Base-by-base conservation (phyloP, 495 filamentous ascomycete species). In the Penicillium coprophilum region DNA sequence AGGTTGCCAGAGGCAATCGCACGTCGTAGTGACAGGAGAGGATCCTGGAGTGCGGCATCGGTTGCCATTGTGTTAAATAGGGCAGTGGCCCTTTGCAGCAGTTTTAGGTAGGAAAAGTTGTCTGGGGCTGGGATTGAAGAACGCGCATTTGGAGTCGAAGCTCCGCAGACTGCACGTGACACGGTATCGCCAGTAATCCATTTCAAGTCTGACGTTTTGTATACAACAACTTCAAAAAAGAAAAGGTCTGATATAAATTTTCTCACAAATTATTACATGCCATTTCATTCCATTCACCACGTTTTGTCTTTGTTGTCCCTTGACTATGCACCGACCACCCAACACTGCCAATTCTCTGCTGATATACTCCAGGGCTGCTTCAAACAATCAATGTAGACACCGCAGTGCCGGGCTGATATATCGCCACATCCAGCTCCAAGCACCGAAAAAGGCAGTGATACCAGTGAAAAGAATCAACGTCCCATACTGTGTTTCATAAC, bases 11-110 rank as follows among this genome's bases (percentile, higher is more conserved):
- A 76, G 28, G 86, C 83, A 69, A 96, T 92, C 50, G 89, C 84
- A 59, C 86, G 85, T 58, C 91, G 87, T 41, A 96, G 81, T 55
- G 89, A 83, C 49, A 89, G 76, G 50, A 96, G 87, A 43, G 91
- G 84, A 65, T 96, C 91, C 45, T 78, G 75, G 24, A 79, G 70
- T 11, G 70, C 58, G 21, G 72, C 63, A 55, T 78, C 77, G 55
- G 68, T 48, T 9, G 66, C 60, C 71, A 73, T 75, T 46, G 36
- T 63, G 20, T 31, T 21, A 43, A 23, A 51, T 40, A 51, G 38
- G 36, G 50, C 56, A 46, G 55, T 54, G 50, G 46, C 53, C 60
- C 60, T 51, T 51, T 47, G 55, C 53, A 60, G 53, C 55, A 61
- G 56, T 13, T 30, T 36, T 17, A 44, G 31, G 48, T 50, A 55